Evolutionary conservation across 2,329 filamentous ascomycete genomes (phyloP).

Genomic region (Talaromyces sp.): DNA sequence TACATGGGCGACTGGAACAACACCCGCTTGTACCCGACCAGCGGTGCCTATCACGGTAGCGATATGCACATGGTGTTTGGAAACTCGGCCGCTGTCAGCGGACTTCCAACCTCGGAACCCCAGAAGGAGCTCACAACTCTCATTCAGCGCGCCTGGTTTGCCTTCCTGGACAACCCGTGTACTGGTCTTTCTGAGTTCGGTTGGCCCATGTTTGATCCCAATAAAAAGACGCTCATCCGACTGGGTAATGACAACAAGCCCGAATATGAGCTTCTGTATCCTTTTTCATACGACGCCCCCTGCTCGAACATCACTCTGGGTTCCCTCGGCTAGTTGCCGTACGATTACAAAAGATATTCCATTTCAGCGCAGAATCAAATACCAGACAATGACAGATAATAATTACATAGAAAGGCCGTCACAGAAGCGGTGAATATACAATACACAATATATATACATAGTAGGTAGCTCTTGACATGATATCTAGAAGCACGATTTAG

Average conservation of each 20-base stretch:
- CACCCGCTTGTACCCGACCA: conserved; percentile 44
- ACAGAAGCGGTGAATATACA: no score
- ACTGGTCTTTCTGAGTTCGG: conserved; percentile 36
- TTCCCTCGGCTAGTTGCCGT: no score
- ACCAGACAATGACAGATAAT: no score
- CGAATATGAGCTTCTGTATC: conserved; percentile 3
- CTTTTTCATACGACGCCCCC: no score
- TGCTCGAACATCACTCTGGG: no score
- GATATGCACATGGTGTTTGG: conserved; percentile 51
- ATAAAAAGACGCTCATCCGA: conserved; percentile 25
- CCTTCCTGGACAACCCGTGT: conserved; percentile 40
- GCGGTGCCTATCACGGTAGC: conserved; percentile 50
- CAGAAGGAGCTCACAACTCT: conserved; percentile 34
- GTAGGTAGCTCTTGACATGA: no score
- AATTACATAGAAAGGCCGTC: no score
- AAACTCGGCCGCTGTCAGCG: conserved; percentile 39
- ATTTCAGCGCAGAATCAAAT: no score
- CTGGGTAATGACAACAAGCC: conserved; percentile 24
- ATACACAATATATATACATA: no score
- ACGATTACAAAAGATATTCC: no score
- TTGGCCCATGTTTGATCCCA: conserved; percentile 36
- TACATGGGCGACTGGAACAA: conserved; percentile 53
- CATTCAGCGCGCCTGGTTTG: conserved; percentile 44
- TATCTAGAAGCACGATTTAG: no score
- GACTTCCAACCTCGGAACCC: conserved; percentile 29